Evolutionary conservation across 208 protist species (phyloP).

Genomic region (Histomonas meleagridis): DNA sequence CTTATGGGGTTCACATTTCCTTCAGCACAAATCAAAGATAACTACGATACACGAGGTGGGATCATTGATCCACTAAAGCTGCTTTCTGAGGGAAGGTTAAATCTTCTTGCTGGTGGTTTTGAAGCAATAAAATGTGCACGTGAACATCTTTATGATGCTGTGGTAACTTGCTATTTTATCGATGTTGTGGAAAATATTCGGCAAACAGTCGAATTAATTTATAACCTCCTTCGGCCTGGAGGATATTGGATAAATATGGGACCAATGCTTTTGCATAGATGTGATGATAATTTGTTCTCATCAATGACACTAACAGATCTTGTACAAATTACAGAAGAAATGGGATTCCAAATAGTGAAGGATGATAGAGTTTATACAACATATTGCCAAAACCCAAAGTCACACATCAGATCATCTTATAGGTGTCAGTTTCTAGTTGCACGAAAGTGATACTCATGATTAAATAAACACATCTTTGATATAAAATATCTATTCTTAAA

Average conservation of each 20-base stretch:
- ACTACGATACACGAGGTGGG: background rate
- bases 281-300: background rate
- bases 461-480: no score
- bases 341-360: background rate
- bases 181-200: background rate
- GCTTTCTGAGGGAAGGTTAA: background rate
- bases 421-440: background rate
- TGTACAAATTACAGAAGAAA: background rate
- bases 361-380: background rate
- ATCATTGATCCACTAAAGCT: background rate
- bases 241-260: constrained; percentile 26
- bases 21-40: background rate
- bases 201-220: background rate
- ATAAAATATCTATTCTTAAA: no score
- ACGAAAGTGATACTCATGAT: no score
- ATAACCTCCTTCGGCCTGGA: background rate
- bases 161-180: constrained; percentile 7
- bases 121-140: background rate
- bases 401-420: background rate
- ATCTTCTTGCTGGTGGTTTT: background rate
- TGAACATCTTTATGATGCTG: background rate
- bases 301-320: background rate
- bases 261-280: background rate
- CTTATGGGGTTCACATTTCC: background rate
- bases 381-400: background rate